Conservation (phyloP, 2,329 filamentous ascomycete species). For the Lasiodiplodia gonubiensis region DNA sequence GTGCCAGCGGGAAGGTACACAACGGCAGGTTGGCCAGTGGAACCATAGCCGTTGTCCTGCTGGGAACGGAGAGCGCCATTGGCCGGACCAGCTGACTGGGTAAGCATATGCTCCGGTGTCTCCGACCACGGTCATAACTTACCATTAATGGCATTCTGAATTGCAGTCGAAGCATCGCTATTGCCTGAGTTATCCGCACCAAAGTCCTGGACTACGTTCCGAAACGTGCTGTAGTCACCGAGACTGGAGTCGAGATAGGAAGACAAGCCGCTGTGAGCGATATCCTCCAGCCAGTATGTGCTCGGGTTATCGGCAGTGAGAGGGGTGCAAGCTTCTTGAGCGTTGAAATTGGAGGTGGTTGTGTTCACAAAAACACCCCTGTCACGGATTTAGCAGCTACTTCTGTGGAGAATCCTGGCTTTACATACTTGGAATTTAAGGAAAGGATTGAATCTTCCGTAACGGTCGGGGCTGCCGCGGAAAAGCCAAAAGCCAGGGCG, state of each 20-base stretch:
- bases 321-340: conserved; percentile 9
- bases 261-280: conserved; percentile 28
- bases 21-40: conserved; percentile 36
- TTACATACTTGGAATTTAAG: too few relatives aligned
- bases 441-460: not conserved
- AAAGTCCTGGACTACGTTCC: conserved; percentile 45
- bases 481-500: conserved; percentile 1
- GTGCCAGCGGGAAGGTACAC: conserved; percentile 38
- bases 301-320: conserved; percentile 16
- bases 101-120: too few relatives aligned
- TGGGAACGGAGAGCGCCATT: conserved; percentile 29
- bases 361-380: conserved; percentile 9
- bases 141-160: conserved; percentile 27
- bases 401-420: not conserved
- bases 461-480: not conserved
- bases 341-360: not conserved
- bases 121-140: too few relatives aligned
- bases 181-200: conserved; percentile 43
- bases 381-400: not conserved
- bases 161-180: conserved; percentile 36
- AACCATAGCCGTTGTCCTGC: conserved; percentile 28
- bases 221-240: conserved; percentile 42
- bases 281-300: conserved; percentile 19
- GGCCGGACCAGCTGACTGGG: not conserved
- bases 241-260: conserved; percentile 17